Conservation (phyloP, 371 early-diverging fungal genomes). For the Nematocida homosporus region DNA sequence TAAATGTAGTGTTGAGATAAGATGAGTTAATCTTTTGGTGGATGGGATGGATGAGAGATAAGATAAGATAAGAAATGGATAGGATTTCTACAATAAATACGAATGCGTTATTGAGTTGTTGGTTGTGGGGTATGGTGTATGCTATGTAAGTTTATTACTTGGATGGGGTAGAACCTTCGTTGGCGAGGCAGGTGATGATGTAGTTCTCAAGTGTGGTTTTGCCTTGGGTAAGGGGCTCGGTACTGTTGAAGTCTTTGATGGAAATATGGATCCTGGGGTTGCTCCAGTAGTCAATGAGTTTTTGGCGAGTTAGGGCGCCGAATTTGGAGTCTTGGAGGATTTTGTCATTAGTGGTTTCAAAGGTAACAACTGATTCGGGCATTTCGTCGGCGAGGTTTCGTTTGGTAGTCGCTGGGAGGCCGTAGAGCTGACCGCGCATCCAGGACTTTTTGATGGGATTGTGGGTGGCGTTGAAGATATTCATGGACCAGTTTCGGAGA, state of each 20-base stretch:
- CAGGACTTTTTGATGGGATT: neutral
- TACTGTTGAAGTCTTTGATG: neutral
- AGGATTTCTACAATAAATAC: too few species aligned
- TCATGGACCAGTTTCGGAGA: neutral
- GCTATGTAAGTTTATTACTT: neutral
- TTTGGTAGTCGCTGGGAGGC: constrained; percentile 3
- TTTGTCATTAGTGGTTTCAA: neutral
- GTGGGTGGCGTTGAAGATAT: neutral
- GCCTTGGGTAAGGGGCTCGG: neutral
- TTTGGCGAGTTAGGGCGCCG: neutral
- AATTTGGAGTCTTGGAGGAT: neutral
- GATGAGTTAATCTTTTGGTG: neutral
- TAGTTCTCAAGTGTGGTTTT: neutral
- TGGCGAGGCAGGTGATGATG: neutral
- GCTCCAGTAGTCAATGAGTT: neutral
- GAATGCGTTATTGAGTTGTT: too few species aligned
- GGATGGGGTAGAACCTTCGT: neutral
- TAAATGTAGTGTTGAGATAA: neutral
- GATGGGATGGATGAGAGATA: neutral
- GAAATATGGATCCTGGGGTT: constrained; percentile 4
- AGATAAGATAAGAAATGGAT: neutral
- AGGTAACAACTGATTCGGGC: neutral
- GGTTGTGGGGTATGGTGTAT: neutral
- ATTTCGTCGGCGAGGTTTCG: neutral
- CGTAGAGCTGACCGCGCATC: neutral